Conservation (phyloP, 2,329 filamentous ascomycete species). For the Stenocarpella maydis region DNA sequence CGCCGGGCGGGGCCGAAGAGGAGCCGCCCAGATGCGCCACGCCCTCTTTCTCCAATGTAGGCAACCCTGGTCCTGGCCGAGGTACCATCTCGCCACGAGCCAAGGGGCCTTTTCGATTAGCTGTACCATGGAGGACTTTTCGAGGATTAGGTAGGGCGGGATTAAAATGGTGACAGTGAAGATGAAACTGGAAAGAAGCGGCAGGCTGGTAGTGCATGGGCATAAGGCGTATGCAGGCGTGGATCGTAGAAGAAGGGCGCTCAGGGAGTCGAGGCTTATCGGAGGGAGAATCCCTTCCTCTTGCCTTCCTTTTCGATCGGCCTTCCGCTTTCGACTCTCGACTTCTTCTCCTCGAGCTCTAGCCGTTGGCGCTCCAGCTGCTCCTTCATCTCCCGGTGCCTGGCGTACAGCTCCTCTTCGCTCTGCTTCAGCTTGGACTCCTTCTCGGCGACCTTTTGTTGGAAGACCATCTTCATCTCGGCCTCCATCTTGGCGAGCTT, state of each 20-base stretch:
- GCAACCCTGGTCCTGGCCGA: conserved; percentile 25
- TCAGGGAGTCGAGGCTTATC: conserved; percentile 63
- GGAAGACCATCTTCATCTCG: conserved; percentile 99
- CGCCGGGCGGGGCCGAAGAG: conserved; percentile 9
- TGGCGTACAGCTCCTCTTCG: conserved; percentile 97
- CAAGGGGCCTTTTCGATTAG: conserved; percentile 37
- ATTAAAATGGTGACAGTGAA: conserved; percentile 55
- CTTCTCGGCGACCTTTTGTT: conserved; percentile 99
- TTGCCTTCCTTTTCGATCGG: conserved; percentile 98
- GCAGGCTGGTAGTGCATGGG: conserved; percentile 66
- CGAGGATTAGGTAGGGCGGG: conserved; percentile 53
- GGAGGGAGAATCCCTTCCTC: conserved; percentile 99
- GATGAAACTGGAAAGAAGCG: conserved; percentile 56
- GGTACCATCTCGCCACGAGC: conserved; percentile 34
- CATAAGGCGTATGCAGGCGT: conserved; percentile 67
- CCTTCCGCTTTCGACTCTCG: conserved; percentile 90
- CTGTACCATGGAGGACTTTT: conserved; percentile 29
- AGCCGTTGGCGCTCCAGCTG: conserved; percentile 93
- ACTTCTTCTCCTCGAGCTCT: conserved; percentile 99
- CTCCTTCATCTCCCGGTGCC: conserved; percentile 99
- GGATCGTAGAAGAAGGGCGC: conserved; percentile 51
- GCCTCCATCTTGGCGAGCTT: conserved; percentile 99
- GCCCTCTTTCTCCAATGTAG: conserved; percentile 20
- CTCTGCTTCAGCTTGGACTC: conserved; percentile 99
- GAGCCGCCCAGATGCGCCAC: conserved; percentile 10